A percentile compares a stretch with the other conserved stretches of the same genome.
These are phyloP conservation scores for Geotrichum ghanense DNA, from an alignment of 805 yeast genomes.

Conservation along the genomic window DNA sequence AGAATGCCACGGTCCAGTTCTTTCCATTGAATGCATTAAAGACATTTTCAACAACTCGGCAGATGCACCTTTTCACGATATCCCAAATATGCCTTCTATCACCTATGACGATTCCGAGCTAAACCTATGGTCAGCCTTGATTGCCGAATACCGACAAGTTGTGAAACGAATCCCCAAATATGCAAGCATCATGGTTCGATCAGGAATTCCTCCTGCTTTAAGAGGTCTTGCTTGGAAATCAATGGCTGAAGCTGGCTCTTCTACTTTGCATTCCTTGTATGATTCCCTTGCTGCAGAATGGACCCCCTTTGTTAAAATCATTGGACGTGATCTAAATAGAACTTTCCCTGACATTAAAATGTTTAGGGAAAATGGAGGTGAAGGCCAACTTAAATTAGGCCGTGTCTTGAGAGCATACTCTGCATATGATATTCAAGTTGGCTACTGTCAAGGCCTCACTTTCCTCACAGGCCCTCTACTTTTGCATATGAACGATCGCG, in stretches of 20 bases:
- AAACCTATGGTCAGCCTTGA: constrained; percentile 25
- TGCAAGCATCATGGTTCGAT: constrained; percentile 20
- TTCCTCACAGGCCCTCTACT: constrained; percentile 50
- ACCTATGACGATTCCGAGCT: constrained; percentile 16
- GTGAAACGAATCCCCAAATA: constrained; percentile 22
- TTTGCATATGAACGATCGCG: constrained; percentile 31
- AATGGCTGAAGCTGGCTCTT: constrained; percentile 20
- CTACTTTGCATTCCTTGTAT: constrained; percentile 27
- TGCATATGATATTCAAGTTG: constrained; percentile 52
- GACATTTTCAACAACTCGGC: constrained; percentile 4
- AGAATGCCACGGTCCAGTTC: constrained; percentile 3
- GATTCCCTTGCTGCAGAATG: constrained; percentile 30
- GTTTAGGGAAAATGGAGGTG: constrained; percentile 33
- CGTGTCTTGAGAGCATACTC: constrained; percentile 50
- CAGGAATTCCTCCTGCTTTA: constrained; percentile 26
- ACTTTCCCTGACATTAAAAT: constrained; percentile 46
- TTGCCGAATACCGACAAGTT: constrained; percentile 23
- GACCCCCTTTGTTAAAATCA: constrained; percentile 34
- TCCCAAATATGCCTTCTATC: constrained; percentile 9
- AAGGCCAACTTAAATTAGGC: constrained; percentile 36
- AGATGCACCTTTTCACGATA: constrained; percentile 9
- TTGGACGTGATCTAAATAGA: constrained; percentile 46
- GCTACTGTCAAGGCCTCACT: constrained; percentile 58
- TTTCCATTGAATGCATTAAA: constrained; percentile 7
- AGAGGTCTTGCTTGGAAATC: constrained; percentile 26